Base-by-base conservation (phyloP, 2,329 filamentous ascomycete genomes). In the Aspergillus texensis region DNA sequence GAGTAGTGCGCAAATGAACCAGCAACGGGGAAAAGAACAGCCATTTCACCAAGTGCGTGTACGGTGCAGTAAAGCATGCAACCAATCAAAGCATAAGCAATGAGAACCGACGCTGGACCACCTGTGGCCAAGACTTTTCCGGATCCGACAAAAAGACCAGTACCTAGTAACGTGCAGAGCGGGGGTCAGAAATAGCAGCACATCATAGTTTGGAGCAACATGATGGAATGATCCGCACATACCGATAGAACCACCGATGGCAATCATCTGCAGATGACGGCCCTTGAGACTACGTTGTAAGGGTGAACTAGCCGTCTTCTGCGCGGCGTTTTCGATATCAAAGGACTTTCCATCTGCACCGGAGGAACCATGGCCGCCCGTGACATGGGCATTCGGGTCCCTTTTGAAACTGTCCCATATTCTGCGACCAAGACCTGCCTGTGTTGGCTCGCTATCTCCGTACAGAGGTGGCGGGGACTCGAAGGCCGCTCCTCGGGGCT, bases 211-310 rank as follows among this genome's bases (percentile, higher is more conserved):
- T 21, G 16, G n/a, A 26, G 56, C 24, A 39, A 19, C 12, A 36
- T 24, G 16, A 30, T 21, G 21, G 19, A 52, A 34, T n/a, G 21
- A 36, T 48, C n/a, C 12, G 6, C 24, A 12, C 78, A 61, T 81
- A 87, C 91, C 91, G 72, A 97, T 97, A 12, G 91, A 94, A 50
- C 94, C 94, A 70, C 93, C 93, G 69, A 97, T 96, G 16, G 94
- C 94, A 83, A 97, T 97, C 94, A 97, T 97, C 81, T 97, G 94
- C 75, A 97, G 76, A 82, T 98, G 94, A 55, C 93, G 85, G 24
- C 89, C 88, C 79, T 96, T 95, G 69, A 96, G 80, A 76, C 88
- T 89, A 72, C 93, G 85, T 57, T 91, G 88, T 57, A 98, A 83
- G 9, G 90, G 88, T 53, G 91, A 90, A 67, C 89, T 85, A 4